Evolutionary conservation across 768 basidiomycete species (phyloP).

Genomic region (Cystobasidium tubakii): DNA sequence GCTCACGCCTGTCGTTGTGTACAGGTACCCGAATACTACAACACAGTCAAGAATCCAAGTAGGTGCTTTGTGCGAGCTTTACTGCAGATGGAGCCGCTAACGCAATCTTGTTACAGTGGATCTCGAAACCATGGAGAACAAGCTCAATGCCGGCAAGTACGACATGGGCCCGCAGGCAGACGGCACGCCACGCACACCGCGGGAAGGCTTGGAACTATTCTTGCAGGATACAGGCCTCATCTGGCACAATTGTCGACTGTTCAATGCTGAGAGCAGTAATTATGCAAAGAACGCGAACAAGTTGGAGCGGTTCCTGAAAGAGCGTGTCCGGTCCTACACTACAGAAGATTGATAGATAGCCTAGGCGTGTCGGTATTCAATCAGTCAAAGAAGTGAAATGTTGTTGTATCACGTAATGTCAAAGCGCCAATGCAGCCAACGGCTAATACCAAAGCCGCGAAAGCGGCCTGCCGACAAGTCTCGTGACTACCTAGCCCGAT

Average conservation of each 20-base stretch:
- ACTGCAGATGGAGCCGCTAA: neutral
- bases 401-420: conserved; percentile 3
- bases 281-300: conserved; percentile 61
- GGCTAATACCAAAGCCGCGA: too few species aligned
- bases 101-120: conserved; percentile 55
- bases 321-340: conserved; percentile 46
- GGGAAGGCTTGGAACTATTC: conserved; percentile 57
- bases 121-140: conserved; percentile 80
- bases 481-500: neutral
- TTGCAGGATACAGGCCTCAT: conserved; percentile 73
- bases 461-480: too few species aligned
- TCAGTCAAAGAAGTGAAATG: neutral
- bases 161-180: conserved; percentile 41
- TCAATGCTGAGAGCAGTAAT: conserved; percentile 56
- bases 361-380: neutral
- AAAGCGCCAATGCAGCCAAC: neutral
- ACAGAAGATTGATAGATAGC: neutral
- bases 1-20: too few species aligned
- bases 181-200: conserved; percentile 50
- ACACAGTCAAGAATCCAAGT: conserved; percentile 10
- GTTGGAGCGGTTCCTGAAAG: conserved; percentile 66
- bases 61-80: neutral
- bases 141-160: conserved; percentile 79
- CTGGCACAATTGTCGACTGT: conserved; percentile 81
- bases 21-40: neutral